Percentiles rank a stretch among this genome's conserved stretches.
Evolutionary conservation across 805 yeast species (phyloP).

Genomic region (Metschnikowia similis): DNA sequence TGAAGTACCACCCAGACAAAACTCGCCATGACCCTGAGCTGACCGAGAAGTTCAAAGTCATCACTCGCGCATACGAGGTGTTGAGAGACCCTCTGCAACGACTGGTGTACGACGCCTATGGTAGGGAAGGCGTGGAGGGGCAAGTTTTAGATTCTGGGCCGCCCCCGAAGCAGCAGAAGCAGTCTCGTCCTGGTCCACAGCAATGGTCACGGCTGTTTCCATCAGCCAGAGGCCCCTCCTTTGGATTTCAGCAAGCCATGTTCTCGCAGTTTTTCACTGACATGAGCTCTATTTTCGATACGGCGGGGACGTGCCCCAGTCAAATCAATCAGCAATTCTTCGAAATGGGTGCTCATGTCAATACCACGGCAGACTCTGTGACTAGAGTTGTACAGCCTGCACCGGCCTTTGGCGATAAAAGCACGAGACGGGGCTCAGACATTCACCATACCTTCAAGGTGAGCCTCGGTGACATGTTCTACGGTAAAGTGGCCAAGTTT

Average conservation of each 20-base stretch:
- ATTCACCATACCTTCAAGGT: constrained; percentile 54
- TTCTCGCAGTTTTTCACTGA: constrained; percentile 37
- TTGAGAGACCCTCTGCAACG: constrained; percentile 46
- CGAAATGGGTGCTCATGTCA: constrained; percentile 3
- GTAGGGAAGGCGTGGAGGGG: constrained; percentile 42
- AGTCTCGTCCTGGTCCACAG: neutral
- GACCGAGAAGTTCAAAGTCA: constrained; percentile 54
- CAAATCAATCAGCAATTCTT: constrained; percentile 2
- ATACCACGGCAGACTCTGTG: neutral
- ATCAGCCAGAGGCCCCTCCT: constrained; percentile 3
- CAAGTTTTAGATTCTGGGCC: constrained; percentile 6
- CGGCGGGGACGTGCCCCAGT: constrained; percentile 3
- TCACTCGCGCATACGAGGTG: constrained; percentile 64
- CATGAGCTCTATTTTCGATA: constrained; percentile 24
- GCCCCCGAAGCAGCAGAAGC: constrained; percentile 1
- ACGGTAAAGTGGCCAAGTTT: constrained; percentile 54
- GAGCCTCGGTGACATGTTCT: constrained; percentile 51
- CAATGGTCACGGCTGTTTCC: neutral
- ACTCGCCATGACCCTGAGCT: constrained; percentile 46
- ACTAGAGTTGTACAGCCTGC: constrained; percentile 9
- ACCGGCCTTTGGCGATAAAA: constrained; percentile 1
- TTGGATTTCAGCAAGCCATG: constrained; percentile 15
- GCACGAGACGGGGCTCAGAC: constrained; percentile 24
- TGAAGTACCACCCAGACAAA: constrained; percentile 64
- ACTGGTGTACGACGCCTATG: constrained; percentile 49